Evolutionary conservation across 345 rosid genomes (phyloP).

Genomic region (Excoecaria cochinchinensis): DNA sequence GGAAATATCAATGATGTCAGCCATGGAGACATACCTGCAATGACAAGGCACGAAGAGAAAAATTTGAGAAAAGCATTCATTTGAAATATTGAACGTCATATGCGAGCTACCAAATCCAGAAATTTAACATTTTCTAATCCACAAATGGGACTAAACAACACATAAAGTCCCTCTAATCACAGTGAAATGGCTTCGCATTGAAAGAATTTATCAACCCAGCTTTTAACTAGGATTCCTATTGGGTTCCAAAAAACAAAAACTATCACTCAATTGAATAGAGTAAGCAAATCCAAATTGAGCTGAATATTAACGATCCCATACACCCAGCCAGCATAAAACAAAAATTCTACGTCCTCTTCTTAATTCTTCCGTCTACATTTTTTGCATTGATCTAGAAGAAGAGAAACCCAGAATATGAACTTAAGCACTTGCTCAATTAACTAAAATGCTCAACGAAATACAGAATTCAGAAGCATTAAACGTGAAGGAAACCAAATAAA

Average conservation of each 20-base stretch:
- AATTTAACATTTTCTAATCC: too few relatives aligned
- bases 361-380: not conserved
- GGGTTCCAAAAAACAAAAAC: not conserved
- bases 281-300: not conserved
- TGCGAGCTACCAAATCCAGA: too few relatives aligned
- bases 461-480: not conserved
- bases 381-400: not conserved
- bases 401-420: not conserved
- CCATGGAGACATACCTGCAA: slow-evolving; percentile 80
- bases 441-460: not conserved
- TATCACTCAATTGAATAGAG: not conserved
- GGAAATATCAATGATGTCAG: slow-evolving; percentile 73
- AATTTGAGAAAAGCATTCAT: slow-evolving; percentile 1
- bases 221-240: not conserved
- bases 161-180: not conserved
- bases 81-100: not conserved
- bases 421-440: not conserved
- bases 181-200: not conserved
- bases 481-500: not conserved
- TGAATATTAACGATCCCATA: not conserved
- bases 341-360: not conserved
- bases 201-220: not conserved
- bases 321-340: not conserved
- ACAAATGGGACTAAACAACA: not conserved
- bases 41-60: not conserved